phyloP scores from a whole-genome alignment of 208 protist species.

The Tritrichomonas musculus region DNA sequence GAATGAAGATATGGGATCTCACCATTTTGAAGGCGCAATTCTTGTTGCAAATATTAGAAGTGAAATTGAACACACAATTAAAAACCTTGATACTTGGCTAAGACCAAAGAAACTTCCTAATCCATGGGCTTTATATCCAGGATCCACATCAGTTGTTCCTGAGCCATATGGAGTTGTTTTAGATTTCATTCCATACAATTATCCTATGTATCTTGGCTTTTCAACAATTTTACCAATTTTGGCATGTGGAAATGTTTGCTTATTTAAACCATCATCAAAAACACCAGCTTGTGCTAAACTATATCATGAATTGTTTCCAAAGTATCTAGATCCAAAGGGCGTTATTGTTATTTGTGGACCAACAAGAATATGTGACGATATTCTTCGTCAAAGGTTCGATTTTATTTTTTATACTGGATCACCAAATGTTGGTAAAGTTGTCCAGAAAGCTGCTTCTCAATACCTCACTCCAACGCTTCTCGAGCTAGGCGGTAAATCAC shows the following conservation, averaged over 20 bases:
- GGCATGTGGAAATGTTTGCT: slow-evolving; percentile 68
- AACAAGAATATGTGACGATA: slow-evolving; percentile 57
- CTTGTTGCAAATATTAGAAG: slow-evolving; percentile 47
- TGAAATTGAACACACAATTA: slow-evolving; percentile 38
- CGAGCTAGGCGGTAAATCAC: slow-evolving; percentile 81
- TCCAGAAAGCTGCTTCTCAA: slow-evolving; percentile 67
- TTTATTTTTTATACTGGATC: slow-evolving; percentile 79
- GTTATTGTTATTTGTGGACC: slow-evolving; percentile 61
- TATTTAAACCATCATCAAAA: slow-evolving; percentile 74
- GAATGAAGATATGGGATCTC: slow-evolving; percentile 47
- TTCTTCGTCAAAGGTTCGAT: slow-evolving; percentile 68
- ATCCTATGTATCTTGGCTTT: slow-evolving; percentile 66
- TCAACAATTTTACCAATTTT: slow-evolving; percentile 66
- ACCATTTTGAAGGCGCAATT: slow-evolving; percentile 35
- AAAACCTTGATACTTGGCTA: slow-evolving; percentile 54
- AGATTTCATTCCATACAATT: slow-evolving; percentile 77
- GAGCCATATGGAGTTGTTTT: slow-evolving; percentile 72
- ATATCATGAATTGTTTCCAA: slow-evolving; percentile 56
- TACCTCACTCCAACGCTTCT: slow-evolving; percentile 75
- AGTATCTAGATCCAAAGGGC: slow-evolving; percentile 61
- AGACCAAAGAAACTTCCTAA: slow-evolving; percentile 39
- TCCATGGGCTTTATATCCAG: slow-evolving; percentile 47
- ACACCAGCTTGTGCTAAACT: slow-evolving; percentile 51
- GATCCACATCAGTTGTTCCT: slow-evolving; percentile 45
- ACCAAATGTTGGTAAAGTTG: slow-evolving; percentile 58